These are phyloP conservation scores for Cerrena zonata DNA, from an alignment of 1,284 basidiomycete genomes.

Conservation along the genomic window DNA sequence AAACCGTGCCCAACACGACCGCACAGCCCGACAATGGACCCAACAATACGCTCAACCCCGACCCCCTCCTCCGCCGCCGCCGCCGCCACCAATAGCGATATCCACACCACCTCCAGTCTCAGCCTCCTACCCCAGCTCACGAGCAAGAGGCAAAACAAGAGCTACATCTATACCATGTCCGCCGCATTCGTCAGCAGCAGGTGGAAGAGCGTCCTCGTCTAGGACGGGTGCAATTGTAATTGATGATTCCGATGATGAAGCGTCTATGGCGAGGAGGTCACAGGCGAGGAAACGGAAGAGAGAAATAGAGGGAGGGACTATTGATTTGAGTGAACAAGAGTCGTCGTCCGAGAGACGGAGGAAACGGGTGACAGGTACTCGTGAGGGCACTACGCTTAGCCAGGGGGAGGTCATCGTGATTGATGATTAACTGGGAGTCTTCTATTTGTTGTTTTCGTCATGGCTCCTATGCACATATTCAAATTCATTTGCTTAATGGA, in stretches of 20 bases:
- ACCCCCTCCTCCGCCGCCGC: constrained; percentile 25
- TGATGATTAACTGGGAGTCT: constrained; percentile 33
- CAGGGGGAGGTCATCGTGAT: constrained; percentile 36
- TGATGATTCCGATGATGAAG: constrained; percentile 46
- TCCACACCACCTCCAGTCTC: constrained; percentile 10
- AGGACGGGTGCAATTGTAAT: constrained; percentile 37
- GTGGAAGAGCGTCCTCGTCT: constrained; percentile 12
- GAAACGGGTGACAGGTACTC: constrained; percentile 12
- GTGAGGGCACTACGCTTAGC: constrained; percentile 11
- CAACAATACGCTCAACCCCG: constrained; percentile 52
- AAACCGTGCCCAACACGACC: constrained; percentile 59
- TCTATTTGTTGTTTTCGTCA: background rate
- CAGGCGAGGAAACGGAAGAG: constrained; percentile 24
- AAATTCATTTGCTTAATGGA: no score
- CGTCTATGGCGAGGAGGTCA: constrained; percentile 15
- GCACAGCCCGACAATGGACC: constrained; percentile 61
- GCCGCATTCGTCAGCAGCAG: constrained; percentile 11
- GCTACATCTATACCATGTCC: constrained; percentile 7
- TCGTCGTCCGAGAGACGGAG: constrained; percentile 12
- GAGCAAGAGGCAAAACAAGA: constrained; percentile 30
- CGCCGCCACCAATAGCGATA: constrained; percentile 4
- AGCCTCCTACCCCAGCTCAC: constrained; percentile 17
- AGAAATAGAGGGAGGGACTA: constrained; percentile 14
- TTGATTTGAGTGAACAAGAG: constrained; percentile 17
- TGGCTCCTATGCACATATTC: no score